Evolutionary conservation across 305 asterid genomes (phyloP), one percentile per base, ranked within the genome.

Genomic region (Nicotiana rustica): DNA sequence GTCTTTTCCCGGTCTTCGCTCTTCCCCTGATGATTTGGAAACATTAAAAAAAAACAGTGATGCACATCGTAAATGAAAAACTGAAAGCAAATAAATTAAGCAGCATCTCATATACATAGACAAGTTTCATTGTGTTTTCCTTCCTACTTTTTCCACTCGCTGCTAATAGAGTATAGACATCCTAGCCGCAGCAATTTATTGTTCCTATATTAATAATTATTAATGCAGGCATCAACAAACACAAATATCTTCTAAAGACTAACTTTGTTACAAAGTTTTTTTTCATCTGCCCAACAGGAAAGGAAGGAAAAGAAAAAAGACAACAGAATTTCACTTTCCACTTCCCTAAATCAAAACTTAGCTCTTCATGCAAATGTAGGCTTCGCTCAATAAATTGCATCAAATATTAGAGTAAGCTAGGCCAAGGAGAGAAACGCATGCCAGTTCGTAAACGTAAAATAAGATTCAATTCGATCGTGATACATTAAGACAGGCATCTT

Each of bases 1-100:
- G 79, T 82, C 84, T 85, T 91, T 83, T 91, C 92, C 67, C 86
- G 94, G 36, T 7, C n/a, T 64, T 71, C 94, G 29, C 78, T 86
- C 57, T 85, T 93, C 82, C 85, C 93, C 99, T 96, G 87, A 36
- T 59, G 18, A 82, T n/a, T 62, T 55, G 15, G 13, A 78, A 78
- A 69, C 36, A 71, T 44, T 25, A 25, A 29, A 47, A 9, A 3
- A 56, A 25, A 78, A n/a, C 36, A 76, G 5, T 29, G 47, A 29
- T 75, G 47, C 9, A 52, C 18, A 41, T 62, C 13, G 13, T 59
- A 65, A 56, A 38, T 2, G 21, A n/a, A 70, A 83, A 71, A 14
- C n/a, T 12, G 5, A 12, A 52, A 19, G 49, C n/a, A 29, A 14
- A 75, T 7, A 25, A 6, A 49, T 52, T 49, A 14, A 25, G 47